Base-by-base conservation (phyloP, 805 yeast species). In the Saccharomycopsis amapae region DNA sequence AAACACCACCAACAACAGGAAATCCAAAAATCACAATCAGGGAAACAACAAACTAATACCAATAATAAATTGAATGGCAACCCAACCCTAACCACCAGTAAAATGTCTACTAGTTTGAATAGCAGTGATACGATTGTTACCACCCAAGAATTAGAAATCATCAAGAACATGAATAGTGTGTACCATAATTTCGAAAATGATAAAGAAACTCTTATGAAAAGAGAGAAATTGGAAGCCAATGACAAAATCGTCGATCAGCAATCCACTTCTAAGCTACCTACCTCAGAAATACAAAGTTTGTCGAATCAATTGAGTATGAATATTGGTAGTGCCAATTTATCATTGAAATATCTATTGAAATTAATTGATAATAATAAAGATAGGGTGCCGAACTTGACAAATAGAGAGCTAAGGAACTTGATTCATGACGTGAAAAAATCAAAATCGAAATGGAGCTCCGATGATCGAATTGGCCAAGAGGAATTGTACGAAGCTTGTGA, bases 401-500 rank as follows among this genome's bases (percentile, higher is more conserved):
- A 90, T 57, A 69, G 76, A 46, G 97, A 93, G 60, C 73, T 93
- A 46, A 77, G 90, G 49, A 83, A 83, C 50, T 68, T 93, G 52
- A 81, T 93, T 44, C 76, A 85, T 73, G 98, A 93, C 59, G 97
- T 93, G 7, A 73, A 97, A 41, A 93, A 89, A 56, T 90, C 89
- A 59, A 70, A 97, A 49, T 94, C 97, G 0, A 93, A 93, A 64
- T 93, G 98, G 99, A 94, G 97, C 6, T 85, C 85, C 48, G 97
- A 93, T 59, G 95, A 89, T 48, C 73, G 85, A 51, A 80, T 93
- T 37, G 99, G 99, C 5, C 99, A 93, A 64, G 99, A 93, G 60
- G 99, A 94, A 61, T 72, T 93, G 19, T 93, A 93, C 58, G 98
- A 94, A 56, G 96, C 97, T 0, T 90, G 97, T 57, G 99, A 93